Percentiles rank a stretch among this genome's conserved stretches.
These are phyloP conservation scores for Acacia concinna DNA, from an alignment of 331 rosid species.

Conservation along the genomic window DNA sequence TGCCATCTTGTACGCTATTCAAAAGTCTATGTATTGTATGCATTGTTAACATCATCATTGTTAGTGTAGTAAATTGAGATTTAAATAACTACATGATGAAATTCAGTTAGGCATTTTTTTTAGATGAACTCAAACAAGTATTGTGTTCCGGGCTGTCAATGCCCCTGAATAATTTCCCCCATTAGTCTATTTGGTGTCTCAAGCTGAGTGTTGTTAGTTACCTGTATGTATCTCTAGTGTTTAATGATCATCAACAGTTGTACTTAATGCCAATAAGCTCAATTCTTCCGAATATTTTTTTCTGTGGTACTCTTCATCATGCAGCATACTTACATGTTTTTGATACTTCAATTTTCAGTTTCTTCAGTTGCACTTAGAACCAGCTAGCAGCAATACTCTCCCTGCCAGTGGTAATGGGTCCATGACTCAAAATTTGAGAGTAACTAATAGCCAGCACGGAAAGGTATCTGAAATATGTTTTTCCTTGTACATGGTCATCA, in stretches of 20 bases:
- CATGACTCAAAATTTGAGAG: slow-evolving; percentile 72
- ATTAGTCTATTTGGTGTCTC: slow-evolving; percentile 7
- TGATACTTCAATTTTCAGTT: slow-evolving; percentile 60
- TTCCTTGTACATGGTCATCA: neutral
- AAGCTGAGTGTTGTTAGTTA: slow-evolving; percentile 20
- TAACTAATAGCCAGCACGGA: slow-evolving; percentile 92
- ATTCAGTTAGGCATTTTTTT: slow-evolving; percentile 17
- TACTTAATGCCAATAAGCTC: slow-evolving; percentile 22
- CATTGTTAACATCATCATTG: neutral
- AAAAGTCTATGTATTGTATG: slow-evolving; percentile 4
- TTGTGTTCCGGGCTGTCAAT: neutral
- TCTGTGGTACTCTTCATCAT: slow-evolving; percentile 3
- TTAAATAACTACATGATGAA: neutral
- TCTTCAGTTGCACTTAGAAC: slow-evolving; percentile 92
- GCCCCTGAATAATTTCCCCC: slow-evolving; percentile 18
- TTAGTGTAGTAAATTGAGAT: slow-evolving; percentile 16
- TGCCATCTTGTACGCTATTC: slow-evolving; percentile 13
- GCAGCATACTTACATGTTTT: slow-evolving; percentile 38
- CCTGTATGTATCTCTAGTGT: neutral
- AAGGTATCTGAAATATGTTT: slow-evolving; percentile 56
- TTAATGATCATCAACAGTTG: slow-evolving; percentile 12
- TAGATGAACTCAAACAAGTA: slow-evolving; percentile 1
- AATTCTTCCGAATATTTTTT: neutral
- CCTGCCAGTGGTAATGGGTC: slow-evolving; percentile 73
- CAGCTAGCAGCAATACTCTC: slow-evolving; percentile 81